Base-by-base conservation (phyloP, 1,139 yeast genomes). In the Lodderomyces metapsilosis region DNA sequence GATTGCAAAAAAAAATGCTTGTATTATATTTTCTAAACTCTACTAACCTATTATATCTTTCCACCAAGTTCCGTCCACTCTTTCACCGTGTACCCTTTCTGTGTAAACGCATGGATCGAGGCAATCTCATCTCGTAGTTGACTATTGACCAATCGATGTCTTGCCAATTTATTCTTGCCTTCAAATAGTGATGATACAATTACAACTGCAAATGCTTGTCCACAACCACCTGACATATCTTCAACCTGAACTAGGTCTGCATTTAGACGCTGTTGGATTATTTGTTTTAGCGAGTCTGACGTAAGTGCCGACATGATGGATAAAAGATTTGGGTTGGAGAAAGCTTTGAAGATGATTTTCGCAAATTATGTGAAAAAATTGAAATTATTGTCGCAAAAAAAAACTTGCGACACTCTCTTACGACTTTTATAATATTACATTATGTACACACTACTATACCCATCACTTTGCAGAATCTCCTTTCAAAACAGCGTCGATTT, bases 21-120 rank as follows among this genome's bases (percentile, higher is more conserved):
- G n/a, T n/a, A n/a, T n/a, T n/a, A n/a, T n/a, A n/a, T n/a, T n/a
- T n/a, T n/a, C 24, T 28, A 15, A 28, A 15, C n/a, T 15, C 32
- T 28, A 28, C 32, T 28, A 15, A 3, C 18, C 13, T 16, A 7
- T 16, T 28, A 28, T 28, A 28, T 28, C 18, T 28, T 28, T 11
- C 32, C 32, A 28, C 32, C 32, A 28, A 28, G 32, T 11, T 28
- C 32, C 6, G 4, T 16, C 32, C 32, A 28, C 15, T 28, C 32
- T 4, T 18, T 28, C 2, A 78, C 76, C 0, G 94, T 84, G 53
- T 78, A 82, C 16, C 88, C 84, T 64, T 88, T 89, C 56, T 92
- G 97, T 1, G 97, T 88, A 60, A 92, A 94, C 0, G 98, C 98
- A 64, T 92, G 98, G 35, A 92, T 89, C 5, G 74, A 66, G 1